A percentile compares a stretch with the other conserved stretches of the same genome.
These are phyloP conservation scores for Cynanchum wilfordii DNA, from an alignment of 257 asterid species.

Conservation along the genomic window DNA sequence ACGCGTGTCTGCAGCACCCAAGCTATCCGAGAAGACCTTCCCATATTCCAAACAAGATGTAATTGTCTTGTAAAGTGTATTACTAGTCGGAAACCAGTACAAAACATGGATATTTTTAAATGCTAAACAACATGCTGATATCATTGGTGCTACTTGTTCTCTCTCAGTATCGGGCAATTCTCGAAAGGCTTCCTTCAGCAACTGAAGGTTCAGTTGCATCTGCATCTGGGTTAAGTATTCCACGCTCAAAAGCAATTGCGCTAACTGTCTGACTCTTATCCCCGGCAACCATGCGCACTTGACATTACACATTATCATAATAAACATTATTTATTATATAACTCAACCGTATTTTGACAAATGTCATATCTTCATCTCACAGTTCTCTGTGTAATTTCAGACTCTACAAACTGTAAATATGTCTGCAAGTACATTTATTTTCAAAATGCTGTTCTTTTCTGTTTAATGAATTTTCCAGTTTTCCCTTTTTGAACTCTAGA, in stretches of 20 bases:
- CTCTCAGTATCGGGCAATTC: slow-evolving; percentile 74
- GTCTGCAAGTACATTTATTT: neutral
- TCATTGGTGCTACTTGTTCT: slow-evolving; percentile 56
- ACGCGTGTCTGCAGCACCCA: slow-evolving; percentile 80
- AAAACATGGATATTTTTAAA: neutral
- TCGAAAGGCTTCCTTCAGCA: slow-evolving; percentile 76
- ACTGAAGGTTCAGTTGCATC: slow-evolving; percentile 56
- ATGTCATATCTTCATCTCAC: neutral
- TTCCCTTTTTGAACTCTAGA: neutral
- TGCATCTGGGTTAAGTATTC: slow-evolving; percentile 60
- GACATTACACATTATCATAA: slow-evolving; percentile 11
- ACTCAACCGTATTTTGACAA: neutral
- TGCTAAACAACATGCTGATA: slow-evolving; percentile 42
- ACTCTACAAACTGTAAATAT: neutral
- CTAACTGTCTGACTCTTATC: slow-evolving; percentile 90
- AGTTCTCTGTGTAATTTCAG: neutral
- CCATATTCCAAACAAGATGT: slow-evolving; percentile 64
- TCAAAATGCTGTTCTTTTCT: neutral
- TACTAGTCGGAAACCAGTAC: slow-evolving; percentile 11
- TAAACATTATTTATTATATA: neutral
- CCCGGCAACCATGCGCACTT: slow-evolving; percentile 98
- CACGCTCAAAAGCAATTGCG: slow-evolving; percentile 91
- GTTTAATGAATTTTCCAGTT: neutral
- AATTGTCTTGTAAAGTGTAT: slow-evolving; percentile 12
- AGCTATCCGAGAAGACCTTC: slow-evolving; percentile 92